Conservation (phyloP, 345 rosid genomes). For the Eucalyptus tenuipes region DNA sequence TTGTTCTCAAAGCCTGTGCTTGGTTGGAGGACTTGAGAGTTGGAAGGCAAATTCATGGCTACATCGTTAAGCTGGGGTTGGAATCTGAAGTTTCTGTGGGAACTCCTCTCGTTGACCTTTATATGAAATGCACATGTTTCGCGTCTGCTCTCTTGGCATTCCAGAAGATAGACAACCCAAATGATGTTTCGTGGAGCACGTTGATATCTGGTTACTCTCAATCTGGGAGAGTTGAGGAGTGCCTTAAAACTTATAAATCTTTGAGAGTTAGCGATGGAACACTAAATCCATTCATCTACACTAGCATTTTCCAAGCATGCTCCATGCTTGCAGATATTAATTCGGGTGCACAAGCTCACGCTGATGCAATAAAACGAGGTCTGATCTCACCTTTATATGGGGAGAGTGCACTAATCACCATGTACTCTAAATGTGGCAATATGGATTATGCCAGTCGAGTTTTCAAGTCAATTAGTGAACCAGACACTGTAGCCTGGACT, state of each 20-base stretch:
- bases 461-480: constrained; percentile 37
- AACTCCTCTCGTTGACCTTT: constrained; percentile 69
- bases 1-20: constrained; percentile 62
- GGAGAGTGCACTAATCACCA: constrained; percentile 52
- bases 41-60: constrained; percentile 58
- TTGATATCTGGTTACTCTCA: constrained; percentile 54
- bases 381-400: constrained; percentile 41
- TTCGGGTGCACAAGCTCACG: constrained; percentile 69
- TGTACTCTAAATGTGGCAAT: constrained; percentile 70
- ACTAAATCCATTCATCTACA: constrained; percentile 49
- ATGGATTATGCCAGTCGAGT: constrained; percentile 42
- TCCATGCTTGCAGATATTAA: constrained; percentile 47
- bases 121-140: constrained; percentile 41
- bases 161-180: constrained; percentile 42
- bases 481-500: constrained; percentile 72
- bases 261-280: constrained; percentile 23
- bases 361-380: constrained; percentile 58
- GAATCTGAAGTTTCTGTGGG: constrained; percentile 59
- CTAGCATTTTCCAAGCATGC: constrained; percentile 68
- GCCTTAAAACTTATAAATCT: constrained; percentile 32
- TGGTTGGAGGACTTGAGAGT: constrained; percentile 26
- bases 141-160: constrained; percentile 45
- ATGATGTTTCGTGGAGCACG: constrained; percentile 68
- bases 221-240: constrained; percentile 37
- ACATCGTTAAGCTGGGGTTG: constrained; percentile 43